These are phyloP conservation scores for Fusarium illudens DNA, from an alignment of 2,329 filamentous ascomycete genomes.

Conservation along the genomic window DNA sequence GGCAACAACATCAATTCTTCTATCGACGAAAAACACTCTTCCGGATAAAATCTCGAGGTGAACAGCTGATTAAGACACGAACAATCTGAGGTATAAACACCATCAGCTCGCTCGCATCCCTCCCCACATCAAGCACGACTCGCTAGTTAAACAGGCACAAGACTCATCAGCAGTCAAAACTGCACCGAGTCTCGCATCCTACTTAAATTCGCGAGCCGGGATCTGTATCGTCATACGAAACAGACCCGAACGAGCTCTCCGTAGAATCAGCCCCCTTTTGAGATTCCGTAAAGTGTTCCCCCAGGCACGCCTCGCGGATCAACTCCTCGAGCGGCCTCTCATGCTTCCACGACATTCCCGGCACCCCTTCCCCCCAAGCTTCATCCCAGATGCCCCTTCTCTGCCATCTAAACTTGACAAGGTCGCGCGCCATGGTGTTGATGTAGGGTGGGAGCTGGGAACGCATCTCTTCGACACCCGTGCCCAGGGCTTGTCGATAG, in stretches of 20 bases:
- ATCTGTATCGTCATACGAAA: background rate
- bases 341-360: background rate
- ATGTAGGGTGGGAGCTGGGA: background rate
- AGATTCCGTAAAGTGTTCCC: background rate
- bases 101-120: too few relatives aligned
- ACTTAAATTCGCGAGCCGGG: background rate
- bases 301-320: background rate
- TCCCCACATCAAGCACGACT: too few relatives aligned
- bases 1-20: background rate
- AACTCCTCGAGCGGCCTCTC: background rate
- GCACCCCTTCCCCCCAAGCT: background rate
- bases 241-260: background rate
- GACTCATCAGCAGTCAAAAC: background rate
- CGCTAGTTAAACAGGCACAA: background rate
- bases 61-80: background rate
- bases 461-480: background rate
- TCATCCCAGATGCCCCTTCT: background rate
- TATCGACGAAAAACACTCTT: background rate
- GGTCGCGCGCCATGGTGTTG: background rate
- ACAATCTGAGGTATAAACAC: too few relatives aligned
- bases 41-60: background rate
- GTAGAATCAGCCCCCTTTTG: background rate
- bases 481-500: background rate
- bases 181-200: background rate
- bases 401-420: background rate